These are phyloP conservation scores for Mortierella hygrophila DNA, from an alignment of 192 early-diverging fungal species.

Conservation along the genomic window DNA sequence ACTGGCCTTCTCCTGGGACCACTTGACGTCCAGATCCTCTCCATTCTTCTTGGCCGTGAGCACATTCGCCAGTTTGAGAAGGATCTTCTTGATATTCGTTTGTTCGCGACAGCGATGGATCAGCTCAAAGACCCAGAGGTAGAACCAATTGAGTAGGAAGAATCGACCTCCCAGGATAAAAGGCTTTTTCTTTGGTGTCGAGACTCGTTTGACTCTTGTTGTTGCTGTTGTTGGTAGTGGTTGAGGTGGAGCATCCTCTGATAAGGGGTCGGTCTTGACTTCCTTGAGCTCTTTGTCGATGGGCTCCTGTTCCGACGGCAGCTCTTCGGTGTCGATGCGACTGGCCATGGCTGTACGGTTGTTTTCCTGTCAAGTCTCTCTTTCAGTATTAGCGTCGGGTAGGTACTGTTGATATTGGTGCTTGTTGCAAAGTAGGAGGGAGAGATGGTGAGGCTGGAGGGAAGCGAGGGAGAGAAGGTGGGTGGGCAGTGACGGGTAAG, in stretches of 20 bases:
- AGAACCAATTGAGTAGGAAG: conserved; percentile 38
- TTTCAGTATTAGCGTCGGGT: background rate
- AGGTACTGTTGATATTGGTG: background rate
- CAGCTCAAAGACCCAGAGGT: conserved; percentile 35
- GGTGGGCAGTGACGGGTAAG: background rate
- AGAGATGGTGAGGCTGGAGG: background rate
- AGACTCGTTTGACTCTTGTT: background rate
- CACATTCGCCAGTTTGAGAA: conserved; percentile 14
- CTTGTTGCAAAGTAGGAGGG: background rate
- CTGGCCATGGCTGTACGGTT: background rate
- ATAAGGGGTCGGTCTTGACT: background rate
- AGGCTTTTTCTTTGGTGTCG: background rate
- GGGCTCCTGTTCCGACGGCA: background rate
- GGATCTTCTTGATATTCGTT: conserved; percentile 24
- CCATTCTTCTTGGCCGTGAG: conserved; percentile 31
- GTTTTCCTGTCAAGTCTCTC: background rate
- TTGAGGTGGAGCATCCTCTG: no score
- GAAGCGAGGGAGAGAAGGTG: background rate
- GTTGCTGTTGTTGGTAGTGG: background rate
- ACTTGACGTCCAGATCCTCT: conserved; percentile 34
- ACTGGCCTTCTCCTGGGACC: conserved; percentile 20
- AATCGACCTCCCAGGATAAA: conserved; percentile 39
- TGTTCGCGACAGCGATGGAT: conserved; percentile 32
- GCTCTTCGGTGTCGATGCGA: background rate
- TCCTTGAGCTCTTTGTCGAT: background rate